These are phyloP conservation scores for Lactarius sanguifluus DNA, from an alignment of 768 basidiomycete genomes.

Conservation along the genomic window DNA sequence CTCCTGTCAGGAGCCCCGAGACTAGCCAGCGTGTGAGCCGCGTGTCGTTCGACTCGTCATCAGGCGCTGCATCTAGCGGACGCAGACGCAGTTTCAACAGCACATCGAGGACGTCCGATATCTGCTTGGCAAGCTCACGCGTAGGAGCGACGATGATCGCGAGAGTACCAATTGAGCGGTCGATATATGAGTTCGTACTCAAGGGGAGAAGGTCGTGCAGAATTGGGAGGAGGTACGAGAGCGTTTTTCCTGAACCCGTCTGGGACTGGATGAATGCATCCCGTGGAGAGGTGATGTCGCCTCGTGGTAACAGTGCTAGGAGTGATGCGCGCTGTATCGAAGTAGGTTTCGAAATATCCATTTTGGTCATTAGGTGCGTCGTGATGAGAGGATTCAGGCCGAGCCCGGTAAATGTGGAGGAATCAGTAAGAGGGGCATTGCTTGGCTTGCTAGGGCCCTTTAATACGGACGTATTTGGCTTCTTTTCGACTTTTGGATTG, in stretches of 20 bases:
- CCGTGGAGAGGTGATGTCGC: slow-evolving; percentile 43
- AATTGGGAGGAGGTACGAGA: slow-evolving; percentile 91
- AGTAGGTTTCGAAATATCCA: slow-evolving; percentile 83
- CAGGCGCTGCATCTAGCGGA: slow-evolving; percentile 51
- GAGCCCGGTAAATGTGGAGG: slow-evolving; percentile 77
- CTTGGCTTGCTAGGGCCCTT: slow-evolving; percentile 53
- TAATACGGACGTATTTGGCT: slow-evolving; percentile 33
- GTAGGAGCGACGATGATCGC: slow-evolving; percentile 95
- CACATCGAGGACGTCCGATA: slow-evolving; percentile 88
- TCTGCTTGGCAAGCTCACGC: slow-evolving; percentile 94
- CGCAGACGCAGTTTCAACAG: slow-evolving; percentile 76
- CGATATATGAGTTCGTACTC: slow-evolving; percentile 87
- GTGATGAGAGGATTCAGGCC: slow-evolving; percentile 82
- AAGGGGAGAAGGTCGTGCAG: slow-evolving; percentile 92
- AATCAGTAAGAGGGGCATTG: slow-evolving; percentile 77
- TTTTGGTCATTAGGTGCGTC: slow-evolving; percentile 73
- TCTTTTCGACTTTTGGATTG: slow-evolving; percentile 64
- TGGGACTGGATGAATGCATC: slow-evolving; percentile 95
- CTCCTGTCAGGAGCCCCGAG: slow-evolving; percentile 89
- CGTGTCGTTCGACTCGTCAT: slow-evolving; percentile 43
- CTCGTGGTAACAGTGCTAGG: slow-evolving; percentile 56
- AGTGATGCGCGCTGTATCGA: slow-evolving; percentile 80
- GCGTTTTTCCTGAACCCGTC: slow-evolving; percentile 95
- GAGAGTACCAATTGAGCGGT: slow-evolving; percentile 91
- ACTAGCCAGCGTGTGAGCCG: slow-evolving; percentile 89